Base-by-base conservation (phyloP, 768 basidiomycete species). In the Hygrophorus pudorinus region DNA sequence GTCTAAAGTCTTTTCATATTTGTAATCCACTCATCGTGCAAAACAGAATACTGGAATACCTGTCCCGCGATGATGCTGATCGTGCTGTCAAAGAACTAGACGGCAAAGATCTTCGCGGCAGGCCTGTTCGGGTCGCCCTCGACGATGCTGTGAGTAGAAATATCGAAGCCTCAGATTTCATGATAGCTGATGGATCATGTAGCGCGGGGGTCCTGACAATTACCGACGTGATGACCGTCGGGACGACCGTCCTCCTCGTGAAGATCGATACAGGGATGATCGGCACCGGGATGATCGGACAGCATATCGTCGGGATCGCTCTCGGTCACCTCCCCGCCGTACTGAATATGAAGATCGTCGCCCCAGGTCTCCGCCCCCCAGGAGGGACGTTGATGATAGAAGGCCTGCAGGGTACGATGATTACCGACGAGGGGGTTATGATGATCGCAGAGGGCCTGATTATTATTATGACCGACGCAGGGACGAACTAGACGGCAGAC, bases 321-420 rank as follows among this genome's bases (percentile, higher is more conserved):
- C 89, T 50, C 76, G 76, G 59, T 91, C 89, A 42, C 85, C 87
- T 57, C 70, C 75, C 59, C 82, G 86, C 53, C 77, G 79, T 50
- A 70, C 76, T 48, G 79, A 79, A 50, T 64, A 74, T 47, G 85
- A 85, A 55, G 84, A 83, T 65, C 80, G 84, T 72, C 82, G 54
- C 57, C 68, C 79, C 71, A 81, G 85, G 75, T 85, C 83, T 69
- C 80, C 85, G 60, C 80, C 84, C 53, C 73, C 78, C 48, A 75
- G 71, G 74, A 83, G 85, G 74, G 83, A 87, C 57, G 68, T 69
- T 66, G 84, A 87, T 71, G 84, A 87, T 67, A 79, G 73, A 76
- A 81, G 82, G 75, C 76, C 83, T 79, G 81, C 83, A 80, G 85
- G 84, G 79, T 85, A 87, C 79, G 86, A 88, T 78, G 82, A 86